Percentiles rank a stretch among this genome's conserved stretches.
These are phyloP conservation scores for Teratosphaeria destructans DNA, from an alignment of 2,329 filamentous ascomycete species.

Conservation along the genomic window DNA sequence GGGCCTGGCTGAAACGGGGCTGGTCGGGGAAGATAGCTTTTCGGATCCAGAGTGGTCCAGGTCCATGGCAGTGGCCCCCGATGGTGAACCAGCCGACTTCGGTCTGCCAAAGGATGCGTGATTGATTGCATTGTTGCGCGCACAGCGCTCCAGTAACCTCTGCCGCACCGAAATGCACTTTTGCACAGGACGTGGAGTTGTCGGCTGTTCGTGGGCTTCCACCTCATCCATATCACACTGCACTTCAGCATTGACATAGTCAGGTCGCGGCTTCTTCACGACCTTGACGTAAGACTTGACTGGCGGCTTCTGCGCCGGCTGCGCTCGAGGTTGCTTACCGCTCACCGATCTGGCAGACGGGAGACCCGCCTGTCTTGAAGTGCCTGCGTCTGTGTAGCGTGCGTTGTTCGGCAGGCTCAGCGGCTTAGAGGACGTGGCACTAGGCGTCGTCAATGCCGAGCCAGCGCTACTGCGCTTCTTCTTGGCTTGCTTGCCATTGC, in stretches of 20 bases:
- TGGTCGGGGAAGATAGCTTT: not conserved
- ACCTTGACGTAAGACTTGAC: slow-evolving; percentile 5
- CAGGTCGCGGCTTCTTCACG: slow-evolving; percentile 16
- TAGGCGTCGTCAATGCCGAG: slow-evolving; percentile 42
- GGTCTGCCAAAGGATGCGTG: not conserved
- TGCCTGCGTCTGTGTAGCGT: slow-evolving; percentile 19
- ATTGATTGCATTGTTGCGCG: slow-evolving; percentile 19
- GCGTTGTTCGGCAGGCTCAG: slow-evolving; percentile 21
- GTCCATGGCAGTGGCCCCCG: slow-evolving; percentile 8
- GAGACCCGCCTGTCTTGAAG: slow-evolving; percentile 14
- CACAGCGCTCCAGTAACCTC: slow-evolving; percentile 24
- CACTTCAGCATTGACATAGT: slow-evolving; percentile 18
- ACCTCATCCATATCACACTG: slow-evolving; percentile 28
- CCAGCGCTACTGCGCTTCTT: slow-evolving; percentile 47
- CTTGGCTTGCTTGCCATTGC: slow-evolving; percentile 38
- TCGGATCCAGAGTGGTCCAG: slow-evolving; percentile 3
- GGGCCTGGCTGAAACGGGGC: not conserved
- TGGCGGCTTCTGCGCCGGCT: slow-evolving; percentile 7
- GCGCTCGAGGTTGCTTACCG: slow-evolving; percentile 11
- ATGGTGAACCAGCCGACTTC: not conserved
- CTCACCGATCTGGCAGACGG: slow-evolving; percentile 9
- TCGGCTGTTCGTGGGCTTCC: slow-evolving; percentile 12
- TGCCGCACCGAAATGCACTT: slow-evolving; percentile 22
- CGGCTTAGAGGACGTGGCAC: slow-evolving; percentile 34
- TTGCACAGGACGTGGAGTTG: slow-evolving; percentile 7